Evolutionary conservation across 2,329 filamentous ascomycete species (phyloP).

Genomic region (Fusarium ambrosium): DNA sequence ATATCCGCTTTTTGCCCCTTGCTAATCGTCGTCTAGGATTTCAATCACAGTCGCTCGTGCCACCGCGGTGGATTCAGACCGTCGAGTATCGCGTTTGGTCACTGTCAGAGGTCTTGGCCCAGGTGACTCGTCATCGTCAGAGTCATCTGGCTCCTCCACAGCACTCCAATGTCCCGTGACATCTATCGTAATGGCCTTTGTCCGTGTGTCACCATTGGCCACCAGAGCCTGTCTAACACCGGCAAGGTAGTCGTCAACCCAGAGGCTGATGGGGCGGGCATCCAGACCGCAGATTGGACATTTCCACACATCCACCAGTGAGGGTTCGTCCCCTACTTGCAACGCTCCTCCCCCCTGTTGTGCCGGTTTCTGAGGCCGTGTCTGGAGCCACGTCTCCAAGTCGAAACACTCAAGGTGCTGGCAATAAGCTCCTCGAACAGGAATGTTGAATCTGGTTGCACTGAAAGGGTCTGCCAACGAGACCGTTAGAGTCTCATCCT

Average conservation of each 20-base stretch:
- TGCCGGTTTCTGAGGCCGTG: constrained; percentile 65
- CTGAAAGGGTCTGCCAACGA: constrained; percentile 78
- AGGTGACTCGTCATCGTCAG: constrained; percentile 42
- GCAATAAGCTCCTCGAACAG: constrained; percentile 79
- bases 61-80: constrained; percentile 18
- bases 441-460: constrained; percentile 73
- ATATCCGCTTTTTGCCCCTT: not conserved
- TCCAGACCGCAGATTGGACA: constrained; percentile 88
- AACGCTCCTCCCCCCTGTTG: constrained; percentile 24
- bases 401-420: constrained; percentile 91
- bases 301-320: constrained; percentile 79
- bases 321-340: constrained; percentile 58
- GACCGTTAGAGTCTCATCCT: constrained; percentile 67
- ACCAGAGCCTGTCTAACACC: constrained; percentile 70
- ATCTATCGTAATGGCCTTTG: constrained; percentile 49
- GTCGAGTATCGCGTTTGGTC: constrained; percentile 11
- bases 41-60: constrained; percentile 43
- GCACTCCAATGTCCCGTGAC: constrained; percentile 52
- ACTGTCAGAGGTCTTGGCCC: constrained; percentile 8
- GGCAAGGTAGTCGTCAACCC: constrained; percentile 80
- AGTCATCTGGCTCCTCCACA: constrained; percentile 49
- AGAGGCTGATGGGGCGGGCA: constrained; percentile 78
- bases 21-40: constrained; percentile 46
- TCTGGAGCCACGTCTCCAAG: constrained; percentile 82
- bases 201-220: constrained; percentile 30